These are phyloP conservation scores for Fusarium albosuccineum DNA, from an alignment of 2,329 filamentous ascomycete genomes.

Conservation along the genomic window DNA sequence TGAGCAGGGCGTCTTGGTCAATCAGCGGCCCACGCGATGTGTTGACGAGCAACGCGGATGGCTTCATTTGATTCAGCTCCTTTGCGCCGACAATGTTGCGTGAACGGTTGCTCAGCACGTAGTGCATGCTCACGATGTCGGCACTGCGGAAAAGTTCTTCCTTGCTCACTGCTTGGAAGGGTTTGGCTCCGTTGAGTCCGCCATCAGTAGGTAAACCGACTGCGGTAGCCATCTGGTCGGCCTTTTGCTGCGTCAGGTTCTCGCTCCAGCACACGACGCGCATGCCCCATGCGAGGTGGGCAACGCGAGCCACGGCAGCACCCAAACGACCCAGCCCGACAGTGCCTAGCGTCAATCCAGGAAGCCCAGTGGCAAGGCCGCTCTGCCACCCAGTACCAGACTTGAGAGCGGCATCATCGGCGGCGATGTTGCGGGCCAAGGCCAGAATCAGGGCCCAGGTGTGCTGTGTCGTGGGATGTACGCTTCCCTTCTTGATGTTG, in stretches of 20 bases:
- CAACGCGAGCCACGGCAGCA: slow-evolving; percentile 60
- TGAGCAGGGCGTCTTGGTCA: not conserved
- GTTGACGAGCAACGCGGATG: slow-evolving; percentile 7
- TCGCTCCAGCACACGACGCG: slow-evolving; percentile 73
- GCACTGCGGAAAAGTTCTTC: slow-evolving; percentile 7
- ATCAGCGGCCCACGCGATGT: slow-evolving; percentile 7
- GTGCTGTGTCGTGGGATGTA: slow-evolving; percentile 68
- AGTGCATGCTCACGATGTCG: slow-evolving; percentile 14
- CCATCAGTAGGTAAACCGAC: not conserved
- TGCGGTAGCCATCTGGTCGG: slow-evolving; percentile 51
- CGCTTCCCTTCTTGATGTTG: slow-evolving; percentile 44
- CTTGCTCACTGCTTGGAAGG: slow-evolving; percentile 10
- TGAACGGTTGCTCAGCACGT: slow-evolving; percentile 8
- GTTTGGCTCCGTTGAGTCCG: slow-evolving; percentile 1
- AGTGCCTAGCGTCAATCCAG: slow-evolving; percentile 71
- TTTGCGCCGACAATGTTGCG: not conserved
- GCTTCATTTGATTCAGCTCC: not conserved
- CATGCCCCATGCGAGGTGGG: slow-evolving; percentile 73
- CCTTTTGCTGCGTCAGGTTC: slow-evolving; percentile 72
- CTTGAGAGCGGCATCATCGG: slow-evolving; percentile 21
- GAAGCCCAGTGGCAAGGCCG: slow-evolving; percentile 48
- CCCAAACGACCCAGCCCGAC: slow-evolving; percentile 75
- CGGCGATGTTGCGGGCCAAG: slow-evolving; percentile 69
- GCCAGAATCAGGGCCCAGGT: slow-evolving; percentile 68
- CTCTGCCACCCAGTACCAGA: not conserved